phyloP scores from a whole-genome alignment of 148 eudicot species.

The Chenopodium berlandieri region DNA sequence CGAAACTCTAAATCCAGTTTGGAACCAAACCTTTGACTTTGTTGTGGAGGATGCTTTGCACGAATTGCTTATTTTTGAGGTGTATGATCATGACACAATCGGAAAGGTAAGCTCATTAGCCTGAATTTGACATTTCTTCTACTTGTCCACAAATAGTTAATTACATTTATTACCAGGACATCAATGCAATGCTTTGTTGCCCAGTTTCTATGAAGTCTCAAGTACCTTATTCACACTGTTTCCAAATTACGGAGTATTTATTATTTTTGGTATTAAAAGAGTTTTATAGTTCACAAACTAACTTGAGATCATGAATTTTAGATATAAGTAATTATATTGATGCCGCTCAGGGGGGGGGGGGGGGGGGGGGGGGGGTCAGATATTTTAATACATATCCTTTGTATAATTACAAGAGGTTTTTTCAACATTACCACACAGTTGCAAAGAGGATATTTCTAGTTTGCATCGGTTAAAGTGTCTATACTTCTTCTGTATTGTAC shows the following conservation, averaged over 20 bases:
- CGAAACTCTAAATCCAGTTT: slow-evolving; percentile 76
- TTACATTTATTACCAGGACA: background rate
- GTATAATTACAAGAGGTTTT: no score
- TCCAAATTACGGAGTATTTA: background rate
- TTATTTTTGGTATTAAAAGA: no score
- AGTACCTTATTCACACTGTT: background rate
- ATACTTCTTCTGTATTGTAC: no score
- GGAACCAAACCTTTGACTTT: slow-evolving; percentile 94
- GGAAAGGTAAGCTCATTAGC: slow-evolving; percentile 61
- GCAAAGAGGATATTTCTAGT: no score
- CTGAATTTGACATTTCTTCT: background rate
- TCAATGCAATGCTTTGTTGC: background rate
- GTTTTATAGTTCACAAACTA: no score
- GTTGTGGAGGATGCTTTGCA: slow-evolving; percentile 89
- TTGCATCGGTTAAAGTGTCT: no score
- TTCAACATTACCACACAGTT: no score
- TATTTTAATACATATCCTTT: no score
- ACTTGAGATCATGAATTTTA: no score
- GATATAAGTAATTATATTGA: no score
- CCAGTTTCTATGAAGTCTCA: background rate
- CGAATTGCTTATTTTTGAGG: slow-evolving; percentile 67
- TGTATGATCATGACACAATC: slow-evolving; percentile 85
- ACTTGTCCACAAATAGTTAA: background rate
- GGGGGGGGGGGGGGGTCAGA: no score
- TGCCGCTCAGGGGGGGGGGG: no score